Conservation (phyloP, 2,329 filamentous ascomycete species). For the Paradendryphiella salina region DNA sequence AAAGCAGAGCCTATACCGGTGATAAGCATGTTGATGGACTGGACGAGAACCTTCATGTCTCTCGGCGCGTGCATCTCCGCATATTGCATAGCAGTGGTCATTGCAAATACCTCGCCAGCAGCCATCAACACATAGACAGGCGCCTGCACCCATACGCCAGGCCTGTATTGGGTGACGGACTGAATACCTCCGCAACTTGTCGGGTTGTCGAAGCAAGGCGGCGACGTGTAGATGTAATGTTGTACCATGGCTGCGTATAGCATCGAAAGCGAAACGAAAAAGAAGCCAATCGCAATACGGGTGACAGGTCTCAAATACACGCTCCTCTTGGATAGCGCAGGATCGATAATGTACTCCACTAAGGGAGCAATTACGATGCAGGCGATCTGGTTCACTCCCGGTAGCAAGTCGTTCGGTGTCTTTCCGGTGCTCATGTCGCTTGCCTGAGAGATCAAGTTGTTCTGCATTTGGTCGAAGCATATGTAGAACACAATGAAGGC, state of each 20-base stretch:
- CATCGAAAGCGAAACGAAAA: constrained; percentile 37
- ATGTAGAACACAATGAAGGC: constrained; percentile 44
- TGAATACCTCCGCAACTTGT: constrained; percentile 28
- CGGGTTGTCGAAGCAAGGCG: constrained; percentile 45
- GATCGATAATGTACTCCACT: constrained; percentile 37
- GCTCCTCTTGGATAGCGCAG: constrained; percentile 31
- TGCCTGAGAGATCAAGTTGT: constrained; percentile 46
- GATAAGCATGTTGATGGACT: constrained; percentile 42
- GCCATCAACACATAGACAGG: constrained; percentile 49
- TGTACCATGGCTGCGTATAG: constrained; percentile 39
- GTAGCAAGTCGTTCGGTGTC: constrained; percentile 45
- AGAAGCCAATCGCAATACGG: constrained; percentile 40
- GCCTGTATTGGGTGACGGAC: constrained; percentile 30
- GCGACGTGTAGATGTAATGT: constrained; percentile 36
- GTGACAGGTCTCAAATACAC: constrained; percentile 37
- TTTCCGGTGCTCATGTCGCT: constrained; percentile 40
- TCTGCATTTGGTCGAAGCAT: constrained; percentile 48
- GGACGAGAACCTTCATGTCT: constrained; percentile 48
- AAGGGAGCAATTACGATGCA: constrained; percentile 42
- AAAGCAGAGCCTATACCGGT: constrained; percentile 38
- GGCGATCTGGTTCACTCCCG: constrained; percentile 37
- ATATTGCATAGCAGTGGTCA: constrained; percentile 51
- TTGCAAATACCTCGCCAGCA: constrained; percentile 50
- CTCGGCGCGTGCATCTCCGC: constrained; percentile 51
- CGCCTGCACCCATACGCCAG: constrained; percentile 49